Conservation (phyloP, 164 flowering plant species). For the Chimonanthus salicifolius region DNA sequence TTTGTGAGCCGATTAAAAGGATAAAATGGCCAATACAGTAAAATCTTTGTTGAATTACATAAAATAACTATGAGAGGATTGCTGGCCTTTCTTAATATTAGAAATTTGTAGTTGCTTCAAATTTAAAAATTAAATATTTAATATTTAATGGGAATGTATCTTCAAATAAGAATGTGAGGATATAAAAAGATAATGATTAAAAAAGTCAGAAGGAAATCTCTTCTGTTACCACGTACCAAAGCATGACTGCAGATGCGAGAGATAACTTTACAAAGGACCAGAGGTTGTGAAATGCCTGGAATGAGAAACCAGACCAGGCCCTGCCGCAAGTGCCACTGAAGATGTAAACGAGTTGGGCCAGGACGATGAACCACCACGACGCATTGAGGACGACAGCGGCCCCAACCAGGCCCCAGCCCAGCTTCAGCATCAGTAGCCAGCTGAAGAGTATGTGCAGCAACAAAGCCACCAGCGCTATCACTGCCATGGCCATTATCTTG, state of each 20-base stretch:
- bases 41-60: too few relatives aligned
- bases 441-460: conserved; percentile 11
- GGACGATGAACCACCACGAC: conserved; percentile 66
- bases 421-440: conserved; percentile 21
- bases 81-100: too few relatives aligned
- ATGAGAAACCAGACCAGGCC: conserved; percentile 75
- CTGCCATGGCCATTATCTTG: conserved; percentile 12
- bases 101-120: too few relatives aligned
- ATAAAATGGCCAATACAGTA: too few relatives aligned
- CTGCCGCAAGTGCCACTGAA: conserved; percentile 52
- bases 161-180: too few relatives aligned
- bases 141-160: too few relatives aligned
- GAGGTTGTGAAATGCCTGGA: conserved; percentile 55
- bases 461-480: conserved; percentile 7
- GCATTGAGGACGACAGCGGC: conserved; percentile 61
- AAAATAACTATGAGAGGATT: too few relatives aligned
- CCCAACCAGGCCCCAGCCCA: conserved; percentile 73
- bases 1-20: too few relatives aligned
- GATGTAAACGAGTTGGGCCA: conserved; percentile 58
- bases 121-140: too few relatives aligned
- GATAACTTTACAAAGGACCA: conserved; percentile 64
- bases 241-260: conserved; percentile 77
- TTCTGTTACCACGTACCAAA: conserved; percentile 37
- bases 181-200: too few relatives aligned
- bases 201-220: too few relatives aligned